Evolutionary conservation across 768 basidiomycete species (phyloP), one percentile per base, ranked within the genome.

Genomic region (Trametes meyenii): DNA sequence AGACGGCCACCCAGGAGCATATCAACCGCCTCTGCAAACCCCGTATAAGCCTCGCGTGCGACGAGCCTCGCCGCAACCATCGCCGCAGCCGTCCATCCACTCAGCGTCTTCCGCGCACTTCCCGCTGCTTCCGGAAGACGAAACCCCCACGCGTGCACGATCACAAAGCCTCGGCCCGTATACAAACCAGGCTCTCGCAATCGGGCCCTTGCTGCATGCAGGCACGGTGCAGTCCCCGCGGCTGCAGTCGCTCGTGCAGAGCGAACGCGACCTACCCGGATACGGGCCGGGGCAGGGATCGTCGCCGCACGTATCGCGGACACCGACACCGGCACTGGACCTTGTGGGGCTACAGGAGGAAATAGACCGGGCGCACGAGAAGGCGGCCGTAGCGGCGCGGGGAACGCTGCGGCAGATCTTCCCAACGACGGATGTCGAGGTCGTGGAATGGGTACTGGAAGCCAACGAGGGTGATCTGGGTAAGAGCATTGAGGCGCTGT

Each of bases 381-480:
- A 86, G 45, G 91, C 89, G 21, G 84, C 84, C 16, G 83, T 80
- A 16, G 91, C 90, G 2, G 82, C 92, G 52, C 77, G 81, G 57
- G 86, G 87, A 66, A 96, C 94, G 33, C 75, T 98, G 63, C 75
- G 82, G 58, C 93, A 96, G 75, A 96, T 96, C 63, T 98, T 98
- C 81, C 95, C 95, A 1, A 73, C 73, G 11, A 79, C 90, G 65
- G 96, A 98, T 69, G 72, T 73, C 48, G 96, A 96, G 73, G 85
- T 97, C 35, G 82, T 94, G 43, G 91, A 94, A 61, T 89, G 85
- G 84, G 93, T 98, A 38, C 76, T 96, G 60, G 94, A 96, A 71
- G 93, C 92, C 46, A 94, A 94, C 67, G 85, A 84, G 8, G 91
- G 92, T 19, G 94, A 97, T 76, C 71, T 97, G 59, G 94, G 94